Base-by-base conservation (phyloP, 371 early-diverging fungal genomes). In the Capillidium heterosporum region DNA sequence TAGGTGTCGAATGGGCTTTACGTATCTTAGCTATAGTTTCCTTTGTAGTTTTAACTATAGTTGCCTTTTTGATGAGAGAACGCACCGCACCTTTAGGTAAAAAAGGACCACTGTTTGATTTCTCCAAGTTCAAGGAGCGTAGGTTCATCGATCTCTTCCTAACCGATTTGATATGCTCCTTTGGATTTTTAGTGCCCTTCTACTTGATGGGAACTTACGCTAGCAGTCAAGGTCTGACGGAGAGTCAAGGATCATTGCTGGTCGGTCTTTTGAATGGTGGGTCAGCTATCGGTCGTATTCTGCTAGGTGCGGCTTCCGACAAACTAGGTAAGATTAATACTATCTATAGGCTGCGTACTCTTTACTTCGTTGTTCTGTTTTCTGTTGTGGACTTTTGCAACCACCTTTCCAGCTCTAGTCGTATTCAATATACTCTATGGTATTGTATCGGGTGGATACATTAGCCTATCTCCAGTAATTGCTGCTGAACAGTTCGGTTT, bases 1-100 rank as follows among this genome's bases (percentile, higher is more conserved):
- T 81, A 2, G 87, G 84, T 0, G 62, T 70, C 40, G 67, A 66
- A 13, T 82, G 78, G 77, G 69, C 85, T 2, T 62, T 85, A 42
- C 74, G 85, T 5, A 68, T 77, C 4, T 60, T 73, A 2, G 84
- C 81, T 0, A 72, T 78, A 47, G 67, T 71, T 13, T 65, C 67
- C 0, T 61, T 79, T 46, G 76, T 67, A 0, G 55, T 80, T 7
- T 50, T 81, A 1, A 24, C 62, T 5, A 59, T 78, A 0, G 61
- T 67, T 21, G 67, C 72, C 31, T 60, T 75, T 49, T 1, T 65
- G 17, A 63, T 65, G 21, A 42, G 10, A 27, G 23, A 27, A 17
- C 23, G n/a, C 47, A 19, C 47, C 4, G 17, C 26, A 10, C 47
- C 54, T 8, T 15, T 21, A 8, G 21, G 21, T 7, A 5, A 5